A percentile compares a stretch with the other conserved stretches of the same genome.
Evolutionary conservation across 148 eudicot species (phyloP).

Genomic region (Spergularia bocconei): DNA sequence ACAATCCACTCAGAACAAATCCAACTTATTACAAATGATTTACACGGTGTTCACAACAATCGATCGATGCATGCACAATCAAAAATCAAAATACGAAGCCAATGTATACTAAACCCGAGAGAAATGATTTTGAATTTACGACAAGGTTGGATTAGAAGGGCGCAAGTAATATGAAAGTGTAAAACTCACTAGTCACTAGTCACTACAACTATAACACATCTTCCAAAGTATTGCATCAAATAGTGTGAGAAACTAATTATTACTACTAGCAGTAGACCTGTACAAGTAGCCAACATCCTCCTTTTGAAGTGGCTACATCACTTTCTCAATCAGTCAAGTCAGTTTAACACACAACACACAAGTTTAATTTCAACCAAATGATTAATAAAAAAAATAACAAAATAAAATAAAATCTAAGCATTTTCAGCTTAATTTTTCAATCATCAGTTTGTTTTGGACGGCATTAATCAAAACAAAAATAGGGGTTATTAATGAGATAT

Average conservation of each 20-base stretch:
- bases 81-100: no score
- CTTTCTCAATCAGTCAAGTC: conserved; percentile 2
- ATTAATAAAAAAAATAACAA: not conserved
- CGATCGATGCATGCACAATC: no score
- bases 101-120: no score
- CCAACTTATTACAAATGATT: no score
- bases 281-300: not conserved
- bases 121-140: no score
- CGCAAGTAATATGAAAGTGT: not conserved
- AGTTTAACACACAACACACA: not conserved
- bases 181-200: not conserved
- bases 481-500: not conserved
- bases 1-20: no score
- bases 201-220: not conserved
- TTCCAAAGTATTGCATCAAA: not conserved
- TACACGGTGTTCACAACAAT: no score
- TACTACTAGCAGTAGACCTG: not conserved
- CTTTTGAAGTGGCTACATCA: conserved; percentile 4
- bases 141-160: no score
- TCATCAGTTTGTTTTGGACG: no score
- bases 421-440: no score
- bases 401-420: no score
- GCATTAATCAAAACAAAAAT: no score
- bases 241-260: not conserved
- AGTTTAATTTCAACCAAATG: not conserved